These are phyloP conservation scores for Diaporthe ilicicola DNA, from an alignment of 2,329 filamentous ascomycete genomes.

Conservation along the genomic window DNA sequence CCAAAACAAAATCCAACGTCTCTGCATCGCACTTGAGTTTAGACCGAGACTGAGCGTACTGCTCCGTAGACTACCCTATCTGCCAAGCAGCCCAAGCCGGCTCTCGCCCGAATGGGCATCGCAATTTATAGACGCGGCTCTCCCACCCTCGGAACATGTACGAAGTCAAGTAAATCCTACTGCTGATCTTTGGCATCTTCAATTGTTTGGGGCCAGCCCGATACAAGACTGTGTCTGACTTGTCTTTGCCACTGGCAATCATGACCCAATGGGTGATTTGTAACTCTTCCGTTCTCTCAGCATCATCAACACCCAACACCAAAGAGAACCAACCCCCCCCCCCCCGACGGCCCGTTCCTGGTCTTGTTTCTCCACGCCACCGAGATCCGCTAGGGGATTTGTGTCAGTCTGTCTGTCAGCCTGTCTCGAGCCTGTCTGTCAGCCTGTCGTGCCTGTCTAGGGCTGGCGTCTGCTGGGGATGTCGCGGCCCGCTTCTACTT, in stretches of 20 bases:
- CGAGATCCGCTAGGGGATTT: neutral
- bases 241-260: conserved; percentile 7
- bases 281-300: neutral
- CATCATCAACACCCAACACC: neutral
- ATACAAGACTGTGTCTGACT: conserved; percentile 8
- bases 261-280: neutral
- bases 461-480: conserved; percentile 8
- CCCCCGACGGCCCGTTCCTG: conserved; percentile 5
- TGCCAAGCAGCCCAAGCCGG: too few relatives aligned
- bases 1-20: too few relatives aligned
- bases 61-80: too few relatives aligned
- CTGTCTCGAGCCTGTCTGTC: neutral
- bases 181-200: conserved; percentile 19
- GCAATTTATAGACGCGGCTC: conserved; percentile 15
- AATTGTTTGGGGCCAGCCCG: conserved; percentile 2
- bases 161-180: neutral
- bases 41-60: conserved; percentile 5
- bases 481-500: conserved; percentile 1
- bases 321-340: too few relatives aligned
- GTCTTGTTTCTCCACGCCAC: neutral
- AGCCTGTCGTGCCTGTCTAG: neutral
- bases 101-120: conserved; percentile 14
- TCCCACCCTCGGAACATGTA: conserved; percentile 16
- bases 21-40: neutral
- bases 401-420: neutral